Percentiles rank a stretch among this genome's conserved stretches.
Conservation (phyloP, 2,329 filamentous ascomycete genomes). For the Colletotrichum cordylinicola region DNA sequence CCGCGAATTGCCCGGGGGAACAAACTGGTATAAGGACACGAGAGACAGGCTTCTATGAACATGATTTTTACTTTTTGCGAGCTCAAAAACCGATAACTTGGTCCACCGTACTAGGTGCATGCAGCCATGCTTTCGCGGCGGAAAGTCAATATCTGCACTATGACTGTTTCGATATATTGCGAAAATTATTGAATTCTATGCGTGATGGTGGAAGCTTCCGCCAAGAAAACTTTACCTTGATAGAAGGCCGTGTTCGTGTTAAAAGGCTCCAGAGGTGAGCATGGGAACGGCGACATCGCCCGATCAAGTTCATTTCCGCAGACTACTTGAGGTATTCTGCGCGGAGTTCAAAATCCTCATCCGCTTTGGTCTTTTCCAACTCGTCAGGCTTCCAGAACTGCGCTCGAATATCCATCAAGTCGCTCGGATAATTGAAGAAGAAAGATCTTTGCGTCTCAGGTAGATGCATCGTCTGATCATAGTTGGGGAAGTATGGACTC, state of each 20-base stretch:
- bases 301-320: background rate
- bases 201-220: background rate
- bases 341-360: background rate
- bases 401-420: background rate
- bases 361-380: background rate
- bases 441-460: background rate
- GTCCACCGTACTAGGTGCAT: background rate
- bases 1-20: background rate
- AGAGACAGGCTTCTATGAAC: background rate
- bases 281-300: background rate
- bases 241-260: background rate
- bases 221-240: background rate
- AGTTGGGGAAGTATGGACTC: background rate
- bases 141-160: background rate
- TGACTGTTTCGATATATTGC: background rate
- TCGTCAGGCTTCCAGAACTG: background rate
- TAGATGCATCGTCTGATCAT: background rate
- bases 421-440: background rate
- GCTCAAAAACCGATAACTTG: background rate
- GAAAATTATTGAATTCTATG: background rate
- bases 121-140: background rate
- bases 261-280: background rate
- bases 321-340: background rate
- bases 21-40: background rate
- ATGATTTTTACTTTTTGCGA: background rate